phyloP scores from a whole-genome alignment of 345 rosid species.

The Moricandia arvensis region DNA sequence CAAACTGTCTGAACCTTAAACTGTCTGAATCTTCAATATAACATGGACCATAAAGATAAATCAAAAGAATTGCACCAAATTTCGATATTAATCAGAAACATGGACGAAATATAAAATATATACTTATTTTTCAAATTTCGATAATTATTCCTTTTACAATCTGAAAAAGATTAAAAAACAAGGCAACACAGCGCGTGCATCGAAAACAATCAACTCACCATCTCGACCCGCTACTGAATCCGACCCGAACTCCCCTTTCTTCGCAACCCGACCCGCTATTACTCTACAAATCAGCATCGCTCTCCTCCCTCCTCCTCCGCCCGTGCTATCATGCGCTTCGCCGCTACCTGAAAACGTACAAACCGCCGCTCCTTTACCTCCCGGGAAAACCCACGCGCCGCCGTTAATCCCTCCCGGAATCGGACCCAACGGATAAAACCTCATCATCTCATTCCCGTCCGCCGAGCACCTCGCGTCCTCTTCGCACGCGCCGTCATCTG shows the following conservation, averaged over 20 bases:
- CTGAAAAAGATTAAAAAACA: conserved; percentile 88
- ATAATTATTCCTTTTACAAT: conserved; percentile 51
- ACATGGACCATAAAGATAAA: neutral
- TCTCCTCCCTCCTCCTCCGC: conserved; percentile 78
- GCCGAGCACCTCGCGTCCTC: conserved; percentile 82
- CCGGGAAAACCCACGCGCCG: conserved; percentile 59
- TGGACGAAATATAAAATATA: neutral
- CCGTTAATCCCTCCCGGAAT: conserved; percentile 46
- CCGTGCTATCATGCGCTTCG: conserved; percentile 77
- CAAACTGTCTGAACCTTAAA: conserved; percentile 12
- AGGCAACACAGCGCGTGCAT: conserved; percentile 85
- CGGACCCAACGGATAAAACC: conserved; percentile 79
- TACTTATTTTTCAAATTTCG: neutral
- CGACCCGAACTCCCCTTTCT: conserved; percentile 49
- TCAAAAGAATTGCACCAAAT: neutral
- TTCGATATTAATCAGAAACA: neutral
- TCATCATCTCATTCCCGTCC: conserved; percentile 97
- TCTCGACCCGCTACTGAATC: conserved; percentile 79
- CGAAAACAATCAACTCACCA: conserved; percentile 83
- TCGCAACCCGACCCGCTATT: conserved; percentile 81
- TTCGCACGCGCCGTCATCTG: conserved; percentile 46
- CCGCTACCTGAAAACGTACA: conserved; percentile 83
- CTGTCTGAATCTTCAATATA: neutral
- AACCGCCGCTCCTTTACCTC: conserved; percentile 44
- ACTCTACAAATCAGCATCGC: conserved; percentile 97